A percentile compares a stretch with the other conserved stretches of the same genome.
phyloP scores from a whole-genome alignment of 495 filamentous ascomycete species.

The Aspergillus mulundensis region DNA sequence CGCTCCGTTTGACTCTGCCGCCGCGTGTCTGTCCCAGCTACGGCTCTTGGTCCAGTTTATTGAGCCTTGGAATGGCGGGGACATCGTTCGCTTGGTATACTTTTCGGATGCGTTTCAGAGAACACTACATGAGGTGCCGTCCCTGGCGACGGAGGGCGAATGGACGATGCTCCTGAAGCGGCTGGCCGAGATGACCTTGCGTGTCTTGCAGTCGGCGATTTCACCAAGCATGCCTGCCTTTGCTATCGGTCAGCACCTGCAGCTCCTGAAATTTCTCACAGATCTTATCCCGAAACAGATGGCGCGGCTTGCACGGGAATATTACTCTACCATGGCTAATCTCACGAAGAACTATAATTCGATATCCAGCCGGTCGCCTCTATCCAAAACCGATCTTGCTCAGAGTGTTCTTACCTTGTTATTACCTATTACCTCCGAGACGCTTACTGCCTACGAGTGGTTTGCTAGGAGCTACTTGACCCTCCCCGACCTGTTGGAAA shows the following conservation, averaged over 20 bases:
- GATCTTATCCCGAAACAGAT: constrained; percentile 46
- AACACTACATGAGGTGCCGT: constrained; percentile 34
- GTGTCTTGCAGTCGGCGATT: constrained; percentile 34
- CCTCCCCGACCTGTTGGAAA: constrained; percentile 39
- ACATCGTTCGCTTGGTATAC: constrained; percentile 40
- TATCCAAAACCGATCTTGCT: constrained; percentile 25
- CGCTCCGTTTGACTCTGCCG: constrained; percentile 44
- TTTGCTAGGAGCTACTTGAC: constrained; percentile 55
- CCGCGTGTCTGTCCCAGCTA: constrained; percentile 45
- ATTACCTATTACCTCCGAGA: constrained; percentile 42
- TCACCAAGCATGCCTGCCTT: constrained; percentile 16
- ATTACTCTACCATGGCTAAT: constrained; percentile 42
- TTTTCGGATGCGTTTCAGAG: constrained; percentile 42
- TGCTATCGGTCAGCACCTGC: constrained; percentile 34
- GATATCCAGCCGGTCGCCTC: constrained; percentile 15
- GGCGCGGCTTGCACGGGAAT: constrained; percentile 38
- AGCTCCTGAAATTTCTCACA: constrained; percentile 36
- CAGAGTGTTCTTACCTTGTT: constrained; percentile 47
- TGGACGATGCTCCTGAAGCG: constrained; percentile 47
- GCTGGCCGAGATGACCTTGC: constrained; percentile 43
- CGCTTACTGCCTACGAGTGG: constrained; percentile 50
- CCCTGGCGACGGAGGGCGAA: constrained; percentile 40
- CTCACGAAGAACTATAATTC: constrained; percentile 31
- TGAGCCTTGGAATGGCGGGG: constrained; percentile 33
- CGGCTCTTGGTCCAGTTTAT: constrained; percentile 49